A percentile compares a stretch with the other conserved stretches of the same genome.
Conservation (phyloP, 495 filamentous ascomycete species). For the Elaphomyces granulatus region DNA sequence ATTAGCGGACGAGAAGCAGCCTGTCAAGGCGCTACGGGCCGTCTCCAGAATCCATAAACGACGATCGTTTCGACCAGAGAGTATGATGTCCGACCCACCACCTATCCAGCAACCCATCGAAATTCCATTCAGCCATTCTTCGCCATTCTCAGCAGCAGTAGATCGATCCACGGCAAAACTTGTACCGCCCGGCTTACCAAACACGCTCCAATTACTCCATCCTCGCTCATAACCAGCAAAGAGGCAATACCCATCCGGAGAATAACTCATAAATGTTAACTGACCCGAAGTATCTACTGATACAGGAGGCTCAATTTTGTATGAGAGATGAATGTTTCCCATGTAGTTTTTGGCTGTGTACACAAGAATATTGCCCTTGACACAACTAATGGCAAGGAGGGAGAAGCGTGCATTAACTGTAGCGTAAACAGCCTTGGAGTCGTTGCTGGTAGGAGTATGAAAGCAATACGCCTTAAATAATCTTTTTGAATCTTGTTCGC, state of each 20-base stretch:
- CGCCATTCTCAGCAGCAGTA: slow-evolving; percentile 49
- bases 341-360: slow-evolving; percentile 88
- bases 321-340: slow-evolving; percentile 85
- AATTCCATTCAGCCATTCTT: slow-evolving; percentile 69
- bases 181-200: slow-evolving; percentile 70
- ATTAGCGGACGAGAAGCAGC: slow-evolving; percentile 82
- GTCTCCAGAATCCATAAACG: slow-evolving; percentile 81
- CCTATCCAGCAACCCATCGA: slow-evolving; percentile 70
- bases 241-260: slow-evolving; percentile 90
- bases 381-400: slow-evolving; percentile 73
- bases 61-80: slow-evolving; percentile 53
- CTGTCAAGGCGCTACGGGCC: slow-evolving; percentile 77
- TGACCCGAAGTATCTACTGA: slow-evolving; percentile 48
- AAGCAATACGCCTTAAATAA: slow-evolving; percentile 88
- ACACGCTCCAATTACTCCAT: slow-evolving; percentile 96
- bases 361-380: slow-evolving; percentile 63
- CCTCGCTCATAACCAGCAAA: slow-evolving; percentile 89
- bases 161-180: slow-evolving; percentile 59
- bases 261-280: slow-evolving; percentile 68
- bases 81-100: slow-evolving; percentile 70
- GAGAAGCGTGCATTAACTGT: slow-evolving; percentile 92
- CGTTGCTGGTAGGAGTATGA: slow-evolving; percentile 48
- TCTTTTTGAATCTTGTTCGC: slow-evolving; percentile 33
- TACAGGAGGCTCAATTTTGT: slow-evolving; percentile 52
- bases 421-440: slow-evolving; percentile 51